Conservation (phyloP, 768 basidiomycete species). For the Tricholoma furcatifolium region DNA sequence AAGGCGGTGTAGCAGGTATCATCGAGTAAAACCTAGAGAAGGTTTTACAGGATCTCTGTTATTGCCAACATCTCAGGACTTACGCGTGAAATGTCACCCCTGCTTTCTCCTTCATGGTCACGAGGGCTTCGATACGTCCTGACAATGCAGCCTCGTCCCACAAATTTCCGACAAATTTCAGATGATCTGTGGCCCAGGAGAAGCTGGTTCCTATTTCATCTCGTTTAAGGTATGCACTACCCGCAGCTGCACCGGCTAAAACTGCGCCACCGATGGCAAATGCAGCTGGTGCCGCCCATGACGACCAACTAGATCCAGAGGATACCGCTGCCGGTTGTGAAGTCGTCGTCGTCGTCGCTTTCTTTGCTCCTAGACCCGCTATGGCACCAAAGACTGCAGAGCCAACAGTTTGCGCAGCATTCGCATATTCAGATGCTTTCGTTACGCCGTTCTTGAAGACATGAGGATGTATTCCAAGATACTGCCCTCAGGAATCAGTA, state of each 20-base stretch:
- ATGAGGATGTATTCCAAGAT: conserved; percentile 80
- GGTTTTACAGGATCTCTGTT: background rate
- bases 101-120: conserved; percentile 56
- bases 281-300: conserved; percentile 64
- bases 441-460: conserved; percentile 84
- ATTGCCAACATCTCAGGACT: conserved; percentile 25
- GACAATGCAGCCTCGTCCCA: conserved; percentile 76
- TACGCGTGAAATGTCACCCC: conserved; percentile 76
- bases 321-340: conserved; percentile 21
- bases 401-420: conserved; percentile 61
- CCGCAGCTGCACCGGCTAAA: conserved; percentile 80
- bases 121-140: conserved; percentile 58
- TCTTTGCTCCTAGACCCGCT: conserved; percentile 46
- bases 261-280: conserved; percentile 73
- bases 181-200: conserved; percentile 80
- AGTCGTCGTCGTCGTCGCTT: conserved; percentile 32
- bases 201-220: conserved; percentile 72
- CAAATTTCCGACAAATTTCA: conserved; percentile 83
- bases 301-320: conserved; percentile 48
- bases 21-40: conserved; percentile 71
- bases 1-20: conserved; percentile 68
- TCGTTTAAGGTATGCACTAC: conserved; percentile 79
- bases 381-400: conserved; percentile 61
- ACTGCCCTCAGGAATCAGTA: conserved; percentile 43
- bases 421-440: conserved; percentile 70